These are phyloP conservation scores for Ustanciosporium gigantosporum DNA, from an alignment of 1,284 basidiomycete species.

Conservation along the genomic window DNA sequence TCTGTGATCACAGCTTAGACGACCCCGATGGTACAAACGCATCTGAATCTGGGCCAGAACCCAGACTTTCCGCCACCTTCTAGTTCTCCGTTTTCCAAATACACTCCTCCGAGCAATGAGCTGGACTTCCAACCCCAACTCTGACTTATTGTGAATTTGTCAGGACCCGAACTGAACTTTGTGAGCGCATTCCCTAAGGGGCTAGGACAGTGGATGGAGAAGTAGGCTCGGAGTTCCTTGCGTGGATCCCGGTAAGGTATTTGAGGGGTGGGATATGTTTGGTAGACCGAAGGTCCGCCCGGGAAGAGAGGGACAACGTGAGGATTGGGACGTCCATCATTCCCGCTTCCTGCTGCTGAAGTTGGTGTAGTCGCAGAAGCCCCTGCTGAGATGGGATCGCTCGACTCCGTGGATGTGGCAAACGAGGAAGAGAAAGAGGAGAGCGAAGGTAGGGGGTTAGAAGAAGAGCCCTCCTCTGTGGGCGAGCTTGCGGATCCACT, in stretches of 20 bases:
- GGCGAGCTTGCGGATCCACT: too few relatives aligned
- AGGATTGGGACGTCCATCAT: not conserved
- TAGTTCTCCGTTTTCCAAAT: conserved; percentile 64
- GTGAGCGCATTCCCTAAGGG: conserved; percentile 80
- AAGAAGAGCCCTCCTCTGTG: too few relatives aligned
- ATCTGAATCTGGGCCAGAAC: conserved; percentile 30
- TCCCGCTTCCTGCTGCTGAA: too few relatives aligned
- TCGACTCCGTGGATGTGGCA: too few relatives aligned
- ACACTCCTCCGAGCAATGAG: conserved; percentile 55
- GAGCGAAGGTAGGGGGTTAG: too few relatives aligned
- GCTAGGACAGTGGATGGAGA: conserved; percentile 79
- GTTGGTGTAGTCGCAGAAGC: too few relatives aligned
- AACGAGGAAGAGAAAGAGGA: too few relatives aligned
- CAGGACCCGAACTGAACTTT: conserved; percentile 81
- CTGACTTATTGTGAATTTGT: conserved; percentile 74
- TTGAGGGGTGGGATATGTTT: conserved; percentile 5
- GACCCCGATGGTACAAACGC: conserved; percentile 41
- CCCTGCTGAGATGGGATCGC: too few relatives aligned
- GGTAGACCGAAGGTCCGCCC: conserved; percentile 19
- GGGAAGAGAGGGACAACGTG: conserved; percentile 20
- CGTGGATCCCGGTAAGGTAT: conserved; percentile 62
- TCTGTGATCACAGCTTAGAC: conserved; percentile 23
- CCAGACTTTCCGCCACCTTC: conserved; percentile 49
- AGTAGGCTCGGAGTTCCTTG: conserved; percentile 67
- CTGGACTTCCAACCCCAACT: conserved; percentile 66